phyloP scores from a whole-genome alignment of 164 flowering plant genomes.

The Euptelea pleiosperma region DNA sequence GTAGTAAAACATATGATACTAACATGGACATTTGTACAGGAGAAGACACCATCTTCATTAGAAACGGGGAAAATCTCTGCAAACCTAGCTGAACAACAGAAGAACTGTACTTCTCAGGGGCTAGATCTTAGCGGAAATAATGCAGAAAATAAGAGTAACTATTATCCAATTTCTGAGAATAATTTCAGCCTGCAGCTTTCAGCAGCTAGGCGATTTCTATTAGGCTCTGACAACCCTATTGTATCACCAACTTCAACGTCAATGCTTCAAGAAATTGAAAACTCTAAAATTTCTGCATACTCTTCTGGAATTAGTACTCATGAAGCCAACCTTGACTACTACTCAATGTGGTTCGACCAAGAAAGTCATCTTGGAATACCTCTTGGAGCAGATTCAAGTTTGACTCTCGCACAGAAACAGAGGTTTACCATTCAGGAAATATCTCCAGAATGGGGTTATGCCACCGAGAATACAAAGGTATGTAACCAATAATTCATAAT shows the following conservation, averaged over 20 bases:
- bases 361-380: constrained; percentile 30
- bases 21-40: constrained; percentile 30
- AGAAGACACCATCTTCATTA: constrained; percentile 16
- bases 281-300: constrained; percentile 25
- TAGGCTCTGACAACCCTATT: constrained; percentile 22
- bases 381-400: constrained; percentile 37
- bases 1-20: background rate
- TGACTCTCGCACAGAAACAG: constrained; percentile 56
- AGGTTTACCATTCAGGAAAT: constrained; percentile 68
- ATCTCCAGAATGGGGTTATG: constrained; percentile 90
- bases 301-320: constrained; percentile 30
- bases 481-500: background rate
- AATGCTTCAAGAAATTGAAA: constrained; percentile 33
- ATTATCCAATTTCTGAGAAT: constrained; percentile 7
- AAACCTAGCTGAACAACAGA: constrained; percentile 23
- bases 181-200: constrained; percentile 16
- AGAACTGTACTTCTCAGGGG: constrained; percentile 19
- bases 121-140: constrained; percentile 19
- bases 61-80: constrained; percentile 12
- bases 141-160: constrained; percentile 19
- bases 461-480: constrained; percentile 78
- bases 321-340: constrained; percentile 30
- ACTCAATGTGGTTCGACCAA: constrained; percentile 37
- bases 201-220: constrained; percentile 21
- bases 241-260: constrained; percentile 36